These are phyloP conservation scores for Paraphaeosphaeria sporulosa DNA, from an alignment of 2,329 filamentous ascomycete genomes.

Conservation along the genomic window DNA sequence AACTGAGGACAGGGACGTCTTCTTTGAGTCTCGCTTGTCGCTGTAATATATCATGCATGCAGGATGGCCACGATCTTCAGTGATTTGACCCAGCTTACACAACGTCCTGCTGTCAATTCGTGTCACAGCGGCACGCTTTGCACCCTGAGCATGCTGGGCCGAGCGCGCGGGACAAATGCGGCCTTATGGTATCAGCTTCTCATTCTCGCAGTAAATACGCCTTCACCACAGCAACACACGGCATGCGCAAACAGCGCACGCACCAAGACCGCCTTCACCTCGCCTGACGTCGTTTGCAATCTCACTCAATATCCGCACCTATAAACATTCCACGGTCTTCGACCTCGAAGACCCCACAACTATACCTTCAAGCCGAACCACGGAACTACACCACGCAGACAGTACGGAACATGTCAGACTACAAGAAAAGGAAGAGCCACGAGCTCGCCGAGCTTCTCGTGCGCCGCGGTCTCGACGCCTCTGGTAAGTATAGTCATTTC, in stretches of 20 bases:
- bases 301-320: neutral
- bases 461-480: slow-evolving; percentile 65
- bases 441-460: slow-evolving; percentile 79
- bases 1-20: too few relatives aligned
- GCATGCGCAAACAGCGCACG: neutral
- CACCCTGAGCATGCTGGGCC: too few relatives aligned
- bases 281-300: neutral
- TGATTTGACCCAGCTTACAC: too few relatives aligned
- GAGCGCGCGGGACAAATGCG: too few relatives aligned
- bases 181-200: too few relatives aligned
- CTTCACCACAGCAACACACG: neutral
- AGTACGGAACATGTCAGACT: slow-evolving; percentile 60
- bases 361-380: too few relatives aligned
- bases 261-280: neutral
- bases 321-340: neutral
- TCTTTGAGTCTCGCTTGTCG: too few relatives aligned
- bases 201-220: neutral
- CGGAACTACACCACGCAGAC: too few relatives aligned
- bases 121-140: too few relatives aligned
- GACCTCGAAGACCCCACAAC: neutral
- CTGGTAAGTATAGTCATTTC: neutral
- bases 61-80: too few relatives aligned
- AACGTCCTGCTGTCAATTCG: too few relatives aligned
- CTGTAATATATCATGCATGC: too few relatives aligned
- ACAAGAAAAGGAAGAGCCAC: slow-evolving; percentile 74